phyloP scores from a whole-genome alignment of 768 basidiomycete genomes.

The Podaxis sp. region DNA sequence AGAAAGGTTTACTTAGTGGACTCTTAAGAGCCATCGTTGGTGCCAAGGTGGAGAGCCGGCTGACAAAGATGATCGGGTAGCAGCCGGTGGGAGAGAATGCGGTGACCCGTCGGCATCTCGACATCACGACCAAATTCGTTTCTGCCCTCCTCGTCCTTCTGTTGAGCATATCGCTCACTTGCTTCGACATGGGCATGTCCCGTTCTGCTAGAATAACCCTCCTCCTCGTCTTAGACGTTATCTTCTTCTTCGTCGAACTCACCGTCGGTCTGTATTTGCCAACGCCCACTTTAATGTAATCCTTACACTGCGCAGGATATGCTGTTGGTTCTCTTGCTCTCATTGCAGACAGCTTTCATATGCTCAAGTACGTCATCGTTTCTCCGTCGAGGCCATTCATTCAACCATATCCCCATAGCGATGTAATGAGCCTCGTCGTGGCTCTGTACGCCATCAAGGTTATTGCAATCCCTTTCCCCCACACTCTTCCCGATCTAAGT shows the following conservation, averaged over 20 bases:
- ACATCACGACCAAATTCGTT: not conserved
- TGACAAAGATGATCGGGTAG: slow-evolving; percentile 4
- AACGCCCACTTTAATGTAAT: slow-evolving; percentile 13
- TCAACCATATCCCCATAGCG: slow-evolving; percentile 49
- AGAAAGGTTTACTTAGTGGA: too few relatives aligned
- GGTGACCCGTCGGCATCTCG: not conserved
- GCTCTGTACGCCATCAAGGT: slow-evolving; percentile 80
- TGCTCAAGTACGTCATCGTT: slow-evolving; percentile 79
- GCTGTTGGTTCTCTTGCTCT: slow-evolving; percentile 94
- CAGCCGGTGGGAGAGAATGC: not conserved
- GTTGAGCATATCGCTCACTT: slow-evolving; percentile 1
- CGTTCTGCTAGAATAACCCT: slow-evolving; percentile 74
- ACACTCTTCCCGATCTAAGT: not conserved
- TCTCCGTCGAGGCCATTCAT: slow-evolving; percentile 10
- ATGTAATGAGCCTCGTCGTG: slow-evolving; percentile 93
- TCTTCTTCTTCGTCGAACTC: slow-evolving; percentile 88
- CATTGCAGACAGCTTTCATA: slow-evolving; percentile 97
- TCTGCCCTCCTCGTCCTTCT: not conserved
- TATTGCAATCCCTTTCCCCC: slow-evolving; percentile 1
- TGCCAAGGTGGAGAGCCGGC: not conserved
- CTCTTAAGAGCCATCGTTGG: not conserved
- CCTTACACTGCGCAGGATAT: slow-evolving; percentile 60
- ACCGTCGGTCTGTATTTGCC: slow-evolving; percentile 56
- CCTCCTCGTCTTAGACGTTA: slow-evolving; percentile 78
- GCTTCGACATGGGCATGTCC: slow-evolving; percentile 43